Conservation (phyloP, 1,284 basidiomycete genomes). For the Sporisorium graminicola region DNA sequence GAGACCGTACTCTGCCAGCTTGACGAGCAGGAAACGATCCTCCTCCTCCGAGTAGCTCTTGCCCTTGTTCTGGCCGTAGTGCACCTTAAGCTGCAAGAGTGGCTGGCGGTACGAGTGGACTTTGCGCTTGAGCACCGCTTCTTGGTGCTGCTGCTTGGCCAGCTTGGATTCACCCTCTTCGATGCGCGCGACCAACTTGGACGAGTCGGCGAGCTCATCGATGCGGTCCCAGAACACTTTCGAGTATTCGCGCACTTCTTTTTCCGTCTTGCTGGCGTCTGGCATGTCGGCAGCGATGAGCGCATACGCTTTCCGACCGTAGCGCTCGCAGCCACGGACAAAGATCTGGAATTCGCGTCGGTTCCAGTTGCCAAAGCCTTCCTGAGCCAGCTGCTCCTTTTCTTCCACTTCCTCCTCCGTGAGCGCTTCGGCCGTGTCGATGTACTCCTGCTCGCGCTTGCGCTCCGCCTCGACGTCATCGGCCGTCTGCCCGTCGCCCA, state of each 20-base stretch:
- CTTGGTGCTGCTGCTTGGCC: constrained; percentile 60
- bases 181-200: constrained; percentile 61
- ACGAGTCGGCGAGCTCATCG: constrained; percentile 76
- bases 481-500: constrained; percentile 71
- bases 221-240: constrained; percentile 90
- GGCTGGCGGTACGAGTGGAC: constrained; percentile 54
- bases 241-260: constrained; percentile 85
- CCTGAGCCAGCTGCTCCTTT: constrained; percentile 72
- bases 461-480: constrained; percentile 71
- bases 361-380: constrained; percentile 72
- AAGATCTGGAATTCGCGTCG: constrained; percentile 93
- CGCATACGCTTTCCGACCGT: constrained; percentile 85
- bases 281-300: constrained; percentile 85
- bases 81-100: constrained; percentile 63
- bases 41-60: constrained; percentile 97
- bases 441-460: constrained; percentile 81
- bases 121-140: constrained; percentile 55
- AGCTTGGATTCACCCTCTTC: constrained; percentile 67
- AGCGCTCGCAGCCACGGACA: constrained; percentile 83
- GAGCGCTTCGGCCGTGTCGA: constrained; percentile 74
- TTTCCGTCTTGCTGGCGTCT: constrained; percentile 76
- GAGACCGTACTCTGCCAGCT: constrained; percentile 92
- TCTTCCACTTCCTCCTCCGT: constrained; percentile 83
- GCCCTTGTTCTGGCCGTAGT: constrained; percentile 74
- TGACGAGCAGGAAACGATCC: constrained; percentile 92